Conservation (phyloP, 768 basidiomycete species). For the Leucosporidium scottii region DNA sequence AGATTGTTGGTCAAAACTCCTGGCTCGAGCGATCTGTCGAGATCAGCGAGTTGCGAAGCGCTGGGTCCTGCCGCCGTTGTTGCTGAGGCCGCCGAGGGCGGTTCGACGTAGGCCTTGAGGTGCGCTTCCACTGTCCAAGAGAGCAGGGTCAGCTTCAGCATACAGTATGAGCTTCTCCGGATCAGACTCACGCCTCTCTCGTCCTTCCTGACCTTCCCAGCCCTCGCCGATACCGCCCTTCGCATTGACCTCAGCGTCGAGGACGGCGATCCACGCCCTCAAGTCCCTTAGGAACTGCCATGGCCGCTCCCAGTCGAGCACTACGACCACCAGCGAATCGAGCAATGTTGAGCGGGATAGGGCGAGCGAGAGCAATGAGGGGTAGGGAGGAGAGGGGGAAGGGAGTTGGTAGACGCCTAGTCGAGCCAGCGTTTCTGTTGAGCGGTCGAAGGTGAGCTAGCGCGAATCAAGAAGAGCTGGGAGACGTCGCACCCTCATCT, state of each 20-base stretch:
- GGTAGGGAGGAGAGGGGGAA: slow-evolving; percentile 19
- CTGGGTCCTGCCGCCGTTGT: background rate
- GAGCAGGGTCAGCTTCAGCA: background rate
- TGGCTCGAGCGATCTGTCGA: slow-evolving; percentile 62
- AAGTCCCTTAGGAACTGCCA: slow-evolving; percentile 85
- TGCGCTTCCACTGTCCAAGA: slow-evolving; percentile 19
- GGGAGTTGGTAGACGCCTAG: slow-evolving; percentile 31
- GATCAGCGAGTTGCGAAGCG: slow-evolving; percentile 6
- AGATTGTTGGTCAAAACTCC: slow-evolving; percentile 82
- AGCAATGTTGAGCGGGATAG: slow-evolving; percentile 44
- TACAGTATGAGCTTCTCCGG: slow-evolving; percentile 1
- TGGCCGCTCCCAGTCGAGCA: slow-evolving; percentile 90
- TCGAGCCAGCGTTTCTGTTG: slow-evolving; percentile 73
- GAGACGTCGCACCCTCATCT: slow-evolving; percentile 67
- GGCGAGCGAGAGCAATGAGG: slow-evolving; percentile 25
- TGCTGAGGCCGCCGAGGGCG: slow-evolving; percentile 4
- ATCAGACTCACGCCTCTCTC: slow-evolving; percentile 64
- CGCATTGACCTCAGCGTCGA: slow-evolving; percentile 57
- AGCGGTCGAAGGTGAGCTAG: no score
- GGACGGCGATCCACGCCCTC: slow-evolving; percentile 74
- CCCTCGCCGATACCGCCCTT: background rate
- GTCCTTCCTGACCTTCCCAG: slow-evolving; percentile 57
- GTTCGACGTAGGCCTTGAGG: slow-evolving; percentile 30
- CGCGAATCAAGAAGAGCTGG: background rate
- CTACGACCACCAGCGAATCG: slow-evolving; percentile 72